Conservation (phyloP, 805 yeast species). For the Lipomyces spencermartinsiae region DNA sequence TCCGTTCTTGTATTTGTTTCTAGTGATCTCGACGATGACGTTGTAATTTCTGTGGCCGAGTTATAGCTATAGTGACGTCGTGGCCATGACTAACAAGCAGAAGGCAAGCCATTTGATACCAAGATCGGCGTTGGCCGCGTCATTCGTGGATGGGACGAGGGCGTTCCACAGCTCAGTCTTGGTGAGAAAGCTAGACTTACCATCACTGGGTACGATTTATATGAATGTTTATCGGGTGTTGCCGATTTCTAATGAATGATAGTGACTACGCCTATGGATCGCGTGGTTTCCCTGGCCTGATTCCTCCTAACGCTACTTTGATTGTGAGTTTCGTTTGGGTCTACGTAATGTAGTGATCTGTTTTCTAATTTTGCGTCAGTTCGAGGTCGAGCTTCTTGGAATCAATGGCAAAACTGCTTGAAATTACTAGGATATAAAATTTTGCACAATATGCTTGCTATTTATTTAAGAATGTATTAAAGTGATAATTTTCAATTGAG, state of each 20-base stretch:
- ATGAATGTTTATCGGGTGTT: neutral
- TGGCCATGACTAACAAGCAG: neutral
- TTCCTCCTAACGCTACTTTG: constrained; percentile 95
- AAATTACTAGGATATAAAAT: neutral
- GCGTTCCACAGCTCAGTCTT: constrained; percentile 86
- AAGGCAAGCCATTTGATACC: constrained; percentile 87
- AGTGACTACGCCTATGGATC: constrained; percentile 89
- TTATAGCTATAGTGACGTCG: neutral
- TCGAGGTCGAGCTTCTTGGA: constrained; percentile 49
- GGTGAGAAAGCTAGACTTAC: constrained; percentile 94
- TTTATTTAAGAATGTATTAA: neutral
- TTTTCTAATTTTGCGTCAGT: constrained; percentile 33
- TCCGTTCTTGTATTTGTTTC: neutral
- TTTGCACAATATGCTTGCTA: neutral
- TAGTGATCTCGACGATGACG: neutral
- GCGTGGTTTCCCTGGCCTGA: constrained; percentile 95
- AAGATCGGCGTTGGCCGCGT: constrained; percentile 95
- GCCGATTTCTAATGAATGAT: neutral
- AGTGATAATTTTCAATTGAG: neutral
- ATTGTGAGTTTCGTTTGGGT: constrained; percentile 46
- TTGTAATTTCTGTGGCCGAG: neutral
- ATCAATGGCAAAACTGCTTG: constrained; percentile 40
- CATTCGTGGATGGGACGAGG: constrained; percentile 96
- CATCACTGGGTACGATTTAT: constrained; percentile 62
- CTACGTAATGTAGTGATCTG: neutral